A percentile compares a stretch with the other conserved stretches of the same genome.
phyloP scores from a whole-genome alignment of 306 rosid genomes.

The Inga leiocalycina region DNA sequence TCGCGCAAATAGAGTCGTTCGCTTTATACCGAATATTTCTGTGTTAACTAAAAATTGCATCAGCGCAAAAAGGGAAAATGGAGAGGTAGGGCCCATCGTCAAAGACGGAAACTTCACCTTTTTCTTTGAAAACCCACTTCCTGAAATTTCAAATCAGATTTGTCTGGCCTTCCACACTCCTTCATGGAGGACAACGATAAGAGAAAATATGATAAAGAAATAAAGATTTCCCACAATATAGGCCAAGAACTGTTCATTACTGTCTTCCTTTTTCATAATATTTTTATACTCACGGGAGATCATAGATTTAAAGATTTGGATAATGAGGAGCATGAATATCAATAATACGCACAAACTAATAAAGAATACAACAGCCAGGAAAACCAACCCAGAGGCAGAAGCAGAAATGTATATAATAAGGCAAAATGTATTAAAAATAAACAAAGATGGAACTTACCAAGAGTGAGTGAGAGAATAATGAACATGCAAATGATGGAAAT shows the following conservation, averaged over 20 bases:
- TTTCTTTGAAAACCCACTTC: constrained; percentile 6
- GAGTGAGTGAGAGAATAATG: constrained; percentile 38
- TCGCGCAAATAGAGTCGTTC: constrained; percentile 46
- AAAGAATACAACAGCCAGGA: constrained; percentile 28
- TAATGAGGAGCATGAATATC: background rate
- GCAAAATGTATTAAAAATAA: constrained; percentile 22
- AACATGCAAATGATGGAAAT: constrained; percentile 31
- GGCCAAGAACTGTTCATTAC: constrained; percentile 21
- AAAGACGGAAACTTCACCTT: constrained; percentile 27
- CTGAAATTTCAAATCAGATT: constrained; percentile 43
- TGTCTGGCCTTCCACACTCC: constrained; percentile 16
- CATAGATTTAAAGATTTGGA: constrained; percentile 10
- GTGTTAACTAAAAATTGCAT: constrained; percentile 49
- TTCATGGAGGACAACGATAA: constrained; percentile 28
- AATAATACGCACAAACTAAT: constrained; percentile 6
- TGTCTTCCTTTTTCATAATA: constrained; percentile 6
- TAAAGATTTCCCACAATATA: constrained; percentile 30
- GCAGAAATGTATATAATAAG: constrained; percentile 42
- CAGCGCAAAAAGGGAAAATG: constrained; percentile 37
- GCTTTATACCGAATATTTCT: constrained; percentile 22
- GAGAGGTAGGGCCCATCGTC: constrained; percentile 25
- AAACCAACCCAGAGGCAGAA: constrained; percentile 50
- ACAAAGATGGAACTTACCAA: constrained; percentile 40
- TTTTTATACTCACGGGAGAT: background rate
- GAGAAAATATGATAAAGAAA: constrained; percentile 21